Evolutionary conservation across 345 rosid genomes (phyloP).

Genomic region (Aegle marmelos): DNA sequence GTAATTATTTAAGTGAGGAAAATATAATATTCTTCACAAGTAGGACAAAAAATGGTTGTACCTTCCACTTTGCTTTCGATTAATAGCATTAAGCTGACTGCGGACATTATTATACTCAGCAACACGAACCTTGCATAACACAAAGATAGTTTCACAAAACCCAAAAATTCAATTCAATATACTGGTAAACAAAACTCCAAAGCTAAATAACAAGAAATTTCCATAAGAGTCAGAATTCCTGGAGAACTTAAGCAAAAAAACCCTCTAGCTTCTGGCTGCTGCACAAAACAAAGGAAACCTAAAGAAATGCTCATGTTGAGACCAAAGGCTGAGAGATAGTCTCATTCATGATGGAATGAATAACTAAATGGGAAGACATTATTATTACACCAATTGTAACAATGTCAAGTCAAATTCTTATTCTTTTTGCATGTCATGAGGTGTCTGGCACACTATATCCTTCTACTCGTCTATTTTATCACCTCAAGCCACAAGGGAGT

Average conservation of each 20-base stretch:
- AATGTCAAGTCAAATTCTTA: background rate
- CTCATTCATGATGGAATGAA: background rate
- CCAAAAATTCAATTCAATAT: slow-evolving; percentile 7
- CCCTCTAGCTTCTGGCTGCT: background rate
- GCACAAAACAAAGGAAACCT: background rate
- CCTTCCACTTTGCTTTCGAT: slow-evolving; percentile 99
- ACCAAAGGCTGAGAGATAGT: background rate
- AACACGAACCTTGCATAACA: slow-evolving; percentile 74
- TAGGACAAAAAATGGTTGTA: slow-evolving; percentile 15
- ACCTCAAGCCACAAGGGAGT: background rate
- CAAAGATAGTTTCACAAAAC: slow-evolving; percentile 6
- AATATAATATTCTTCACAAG: background rate
- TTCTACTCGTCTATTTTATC: background rate
- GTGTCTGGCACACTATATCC: background rate
- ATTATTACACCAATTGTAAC: background rate
- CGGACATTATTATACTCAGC: slow-evolving; percentile 94
- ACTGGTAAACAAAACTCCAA: background rate
- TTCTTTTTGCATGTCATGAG: background rate
- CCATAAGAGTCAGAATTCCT: background rate
- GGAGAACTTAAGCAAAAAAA: background rate
- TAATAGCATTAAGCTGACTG: slow-evolving; percentile 92
- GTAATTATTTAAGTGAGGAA: slow-evolving; percentile 14
- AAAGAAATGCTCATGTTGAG: background rate
- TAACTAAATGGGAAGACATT: background rate
- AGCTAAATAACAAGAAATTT: background rate